Conservation (phyloP, 345 rosid genomes). For the Carallia brachiata region DNA sequence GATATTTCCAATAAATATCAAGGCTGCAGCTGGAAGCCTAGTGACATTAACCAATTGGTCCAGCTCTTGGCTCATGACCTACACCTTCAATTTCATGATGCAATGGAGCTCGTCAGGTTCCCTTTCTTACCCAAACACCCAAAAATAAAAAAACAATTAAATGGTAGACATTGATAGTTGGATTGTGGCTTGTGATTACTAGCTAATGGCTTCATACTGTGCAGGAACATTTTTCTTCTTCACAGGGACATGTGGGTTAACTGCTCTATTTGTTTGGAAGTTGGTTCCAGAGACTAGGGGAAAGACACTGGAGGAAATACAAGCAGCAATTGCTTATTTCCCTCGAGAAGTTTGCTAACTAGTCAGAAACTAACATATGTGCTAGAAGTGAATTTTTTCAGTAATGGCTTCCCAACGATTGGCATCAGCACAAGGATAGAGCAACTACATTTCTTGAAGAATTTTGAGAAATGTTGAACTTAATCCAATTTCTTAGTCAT, state of each 20-base stretch:
- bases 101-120: slow-evolving; percentile 47
- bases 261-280: slow-evolving; percentile 54
- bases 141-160: neutral
- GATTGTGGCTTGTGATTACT: neutral
- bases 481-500: no score
- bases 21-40: slow-evolving; percentile 75
- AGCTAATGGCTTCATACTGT: neutral
- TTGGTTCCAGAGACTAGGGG: slow-evolving; percentile 82
- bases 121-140: neutral
- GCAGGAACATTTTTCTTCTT: slow-evolving; percentile 72
- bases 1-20: slow-evolving; percentile 76
- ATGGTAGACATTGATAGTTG: no score
- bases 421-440: no score
- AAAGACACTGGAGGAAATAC: slow-evolving; percentile 68
- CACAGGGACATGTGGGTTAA: slow-evolving; percentile 44
- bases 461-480: no score
- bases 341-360: neutral
- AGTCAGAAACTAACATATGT: no score
- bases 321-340: slow-evolving; percentile 31
- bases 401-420: no score
- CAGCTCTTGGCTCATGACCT: slow-evolving; percentile 69
- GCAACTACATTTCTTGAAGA: no score
- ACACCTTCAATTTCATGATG: slow-evolving; percentile 56
- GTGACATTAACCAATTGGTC: slow-evolving; percentile 78
- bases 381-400: no score